These are phyloP conservation scores for Zymoseptoria pseudotritici DNA, from an alignment of 2,329 filamentous ascomycete species.

Conservation along the genomic window DNA sequence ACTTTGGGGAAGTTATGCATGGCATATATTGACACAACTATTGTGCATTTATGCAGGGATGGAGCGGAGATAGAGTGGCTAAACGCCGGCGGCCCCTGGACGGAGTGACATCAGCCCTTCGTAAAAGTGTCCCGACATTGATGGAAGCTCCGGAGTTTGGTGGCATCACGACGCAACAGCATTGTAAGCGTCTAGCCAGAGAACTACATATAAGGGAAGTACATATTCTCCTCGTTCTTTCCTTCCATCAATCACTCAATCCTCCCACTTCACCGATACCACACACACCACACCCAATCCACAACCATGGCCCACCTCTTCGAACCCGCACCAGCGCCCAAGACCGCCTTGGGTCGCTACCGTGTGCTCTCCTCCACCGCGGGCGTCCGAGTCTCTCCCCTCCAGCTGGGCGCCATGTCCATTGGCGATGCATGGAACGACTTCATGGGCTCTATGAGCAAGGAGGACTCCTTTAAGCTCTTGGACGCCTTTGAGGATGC, in stretches of 20 bases:
- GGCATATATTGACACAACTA: too few species aligned
- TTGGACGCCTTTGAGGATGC: constrained; percentile 29
- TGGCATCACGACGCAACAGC: too few species aligned
- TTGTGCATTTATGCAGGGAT: too few species aligned
- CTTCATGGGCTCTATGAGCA: constrained; percentile 58
- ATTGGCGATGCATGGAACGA: constrained; percentile 51
- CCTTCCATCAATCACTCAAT: not conserved
- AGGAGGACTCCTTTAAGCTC: constrained; percentile 32
- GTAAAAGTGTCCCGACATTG: too few species aligned
- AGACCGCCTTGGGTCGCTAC: constrained; percentile 51
- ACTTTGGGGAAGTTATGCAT: too few species aligned
- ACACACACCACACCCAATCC: not conserved
- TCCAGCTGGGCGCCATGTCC: constrained; percentile 55
- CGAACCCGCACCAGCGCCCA: constrained; percentile 31
- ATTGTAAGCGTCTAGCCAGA: not conserved
- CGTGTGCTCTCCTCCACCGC: constrained; percentile 46
- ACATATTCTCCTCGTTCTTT: not conserved
- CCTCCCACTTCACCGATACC: not conserved
- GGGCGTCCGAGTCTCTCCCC: constrained; percentile 39
- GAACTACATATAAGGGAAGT: too few species aligned
- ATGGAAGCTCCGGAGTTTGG: too few species aligned
- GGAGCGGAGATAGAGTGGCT: too few species aligned
- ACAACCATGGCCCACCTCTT: constrained; percentile 21
- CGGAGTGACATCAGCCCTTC: too few species aligned
- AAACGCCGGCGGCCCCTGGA: too few species aligned